These are phyloP conservation scores for Purshia tridentata DNA, from an alignment of 306 rosid genomes.

Conservation along the genomic window DNA sequence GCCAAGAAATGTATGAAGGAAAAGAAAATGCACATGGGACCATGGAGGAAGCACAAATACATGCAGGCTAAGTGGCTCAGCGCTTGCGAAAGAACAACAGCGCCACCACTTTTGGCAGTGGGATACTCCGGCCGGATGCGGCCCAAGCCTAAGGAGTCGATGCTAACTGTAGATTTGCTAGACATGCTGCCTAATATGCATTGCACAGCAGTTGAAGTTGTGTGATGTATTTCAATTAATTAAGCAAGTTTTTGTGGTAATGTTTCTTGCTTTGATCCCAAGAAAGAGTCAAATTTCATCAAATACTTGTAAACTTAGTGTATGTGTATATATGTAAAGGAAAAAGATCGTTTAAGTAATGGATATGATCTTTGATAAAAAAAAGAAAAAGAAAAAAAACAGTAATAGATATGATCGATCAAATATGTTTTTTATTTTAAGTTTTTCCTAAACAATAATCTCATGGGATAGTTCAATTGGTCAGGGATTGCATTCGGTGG, in stretches of 20 bases:
- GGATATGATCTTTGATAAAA: too few species aligned
- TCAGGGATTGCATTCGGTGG: too few species aligned
- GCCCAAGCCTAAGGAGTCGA: constrained; percentile 56
- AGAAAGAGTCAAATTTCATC: background rate
- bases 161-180: constrained; percentile 72
- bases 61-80: constrained; percentile 89
- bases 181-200: constrained; percentile 54
- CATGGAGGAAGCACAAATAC: constrained; percentile 86
- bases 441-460: too few species aligned
- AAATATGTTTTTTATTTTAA: too few species aligned
- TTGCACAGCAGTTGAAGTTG: constrained; percentile 47
- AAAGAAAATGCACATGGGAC: constrained; percentile 85
- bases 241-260: background rate
- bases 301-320: background rate
- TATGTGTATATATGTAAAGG: background rate
- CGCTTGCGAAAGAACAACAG: constrained; percentile 54
- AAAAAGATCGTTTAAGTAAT: background rate
- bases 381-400: too few species aligned
- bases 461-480: too few species aligned
- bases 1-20: constrained; percentile 86
- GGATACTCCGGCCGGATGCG: constrained; percentile 17
- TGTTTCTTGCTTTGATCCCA: background rate
- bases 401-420: too few species aligned
- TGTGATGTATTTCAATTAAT: constrained; percentile 18
- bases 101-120: constrained; percentile 34